Percentiles rank a stretch among this genome's conserved stretches.
Evolutionary conservation across 345 rosid genomes (phyloP).

Genomic region (Hevea brasiliensis): DNA sequence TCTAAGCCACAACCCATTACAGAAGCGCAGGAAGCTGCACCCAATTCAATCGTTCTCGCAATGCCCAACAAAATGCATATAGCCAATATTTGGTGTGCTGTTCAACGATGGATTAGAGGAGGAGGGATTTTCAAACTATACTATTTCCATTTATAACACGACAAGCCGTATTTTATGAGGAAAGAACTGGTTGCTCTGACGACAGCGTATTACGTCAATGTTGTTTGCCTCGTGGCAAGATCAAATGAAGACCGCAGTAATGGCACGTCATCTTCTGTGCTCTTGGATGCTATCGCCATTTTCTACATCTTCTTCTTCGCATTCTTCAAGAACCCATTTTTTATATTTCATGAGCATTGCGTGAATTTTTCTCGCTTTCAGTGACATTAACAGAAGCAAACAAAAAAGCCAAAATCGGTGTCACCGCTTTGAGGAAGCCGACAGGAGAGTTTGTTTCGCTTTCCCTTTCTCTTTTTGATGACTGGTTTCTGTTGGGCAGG

Average conservation of each 20-base stretch:
- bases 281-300: background rate
- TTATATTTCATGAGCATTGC: background rate
- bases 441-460: constrained; percentile 1
- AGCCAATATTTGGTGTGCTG: too few relatives aligned
- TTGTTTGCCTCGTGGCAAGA: background rate
- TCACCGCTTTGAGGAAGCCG: constrained; percentile 6
- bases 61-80: too few relatives aligned
- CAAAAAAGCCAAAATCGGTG: background rate
- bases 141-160: too few relatives aligned
- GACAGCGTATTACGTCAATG: too few relatives aligned
- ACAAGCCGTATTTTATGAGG: too few relatives aligned
- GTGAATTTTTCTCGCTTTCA: background rate
- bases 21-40: too few relatives aligned
- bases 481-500: background rate
- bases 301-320: background rate
- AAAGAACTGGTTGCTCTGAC: too few relatives aligned
- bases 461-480: background rate
- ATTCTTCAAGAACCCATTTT: background rate
- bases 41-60: too few relatives aligned
- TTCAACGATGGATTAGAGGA: too few relatives aligned
- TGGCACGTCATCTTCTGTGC: background rate
- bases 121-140: too few relatives aligned
- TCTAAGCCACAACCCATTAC: too few relatives aligned
- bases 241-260: background rate
- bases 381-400: background rate